These are phyloP conservation scores for Yamadazyma laniorum DNA, from an alignment of 805 yeast species.

Conservation along the genomic window DNA sequence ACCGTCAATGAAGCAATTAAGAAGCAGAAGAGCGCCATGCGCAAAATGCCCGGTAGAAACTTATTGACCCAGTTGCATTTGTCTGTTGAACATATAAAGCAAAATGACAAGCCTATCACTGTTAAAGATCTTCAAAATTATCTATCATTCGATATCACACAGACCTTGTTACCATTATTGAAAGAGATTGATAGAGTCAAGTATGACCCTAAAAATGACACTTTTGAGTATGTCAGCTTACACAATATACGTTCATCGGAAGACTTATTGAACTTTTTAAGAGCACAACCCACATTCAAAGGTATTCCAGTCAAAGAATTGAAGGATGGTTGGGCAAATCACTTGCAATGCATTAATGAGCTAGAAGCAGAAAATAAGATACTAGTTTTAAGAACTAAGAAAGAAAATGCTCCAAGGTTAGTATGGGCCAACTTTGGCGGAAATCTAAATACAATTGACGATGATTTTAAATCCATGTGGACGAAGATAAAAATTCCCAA, in stretches of 20 bases:
- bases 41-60: conserved; percentile 51
- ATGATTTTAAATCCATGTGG: conserved; percentile 85
- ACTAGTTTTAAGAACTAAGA: conserved; percentile 83
- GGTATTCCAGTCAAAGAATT: conserved; percentile 81
- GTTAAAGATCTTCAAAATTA: conserved; percentile 65
- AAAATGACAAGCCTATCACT: conserved; percentile 65
- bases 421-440: conserved; percentile 90
- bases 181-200: conserved; percentile 75
- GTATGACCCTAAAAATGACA: conserved; percentile 57
- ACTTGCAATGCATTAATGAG: conserved; percentile 72
- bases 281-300: conserved; percentile 80
- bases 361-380: conserved; percentile 76
- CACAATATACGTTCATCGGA: conserved; percentile 82
- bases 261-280: conserved; percentile 69
- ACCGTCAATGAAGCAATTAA: conserved; percentile 34
- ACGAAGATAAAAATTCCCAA: conserved; percentile 73
- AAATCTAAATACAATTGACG: conserved; percentile 66
- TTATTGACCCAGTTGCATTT: conserved; percentile 82
- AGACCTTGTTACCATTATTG: conserved; percentile 66
- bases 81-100: conserved; percentile 87
- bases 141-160: conserved; percentile 58
- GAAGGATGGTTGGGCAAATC: conserved; percentile 93
- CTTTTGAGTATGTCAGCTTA: conserved; percentile 83
- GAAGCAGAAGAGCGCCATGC: conserved; percentile 26
- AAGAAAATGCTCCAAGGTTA: conserved; percentile 88